Conservation (phyloP, 345 rosid species). For the Eucalyptus paniculata region DNA sequence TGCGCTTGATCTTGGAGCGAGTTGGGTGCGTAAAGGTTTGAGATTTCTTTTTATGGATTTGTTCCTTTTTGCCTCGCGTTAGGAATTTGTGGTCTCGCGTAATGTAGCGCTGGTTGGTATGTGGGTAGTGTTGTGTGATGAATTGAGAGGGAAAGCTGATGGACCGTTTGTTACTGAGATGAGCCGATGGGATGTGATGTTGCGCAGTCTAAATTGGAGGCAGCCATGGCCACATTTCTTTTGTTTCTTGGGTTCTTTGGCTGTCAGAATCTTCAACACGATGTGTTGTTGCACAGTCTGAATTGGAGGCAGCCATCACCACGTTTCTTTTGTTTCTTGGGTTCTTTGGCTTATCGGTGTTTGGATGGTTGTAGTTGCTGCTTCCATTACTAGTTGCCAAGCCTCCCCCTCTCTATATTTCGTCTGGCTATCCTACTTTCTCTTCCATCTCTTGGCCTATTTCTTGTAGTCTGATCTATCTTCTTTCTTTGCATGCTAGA, state of each 20-base stretch:
- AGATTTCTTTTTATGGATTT: background rate
- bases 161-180: background rate
- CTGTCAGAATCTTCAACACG: background rate
- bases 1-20: background rate
- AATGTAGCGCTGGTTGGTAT: background rate
- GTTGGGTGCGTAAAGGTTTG: background rate
- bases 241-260: background rate
- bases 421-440: background rate
- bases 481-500: background rate
- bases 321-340: background rate
- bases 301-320: background rate
- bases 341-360: background rate
- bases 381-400: background rate
- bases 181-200: background rate
- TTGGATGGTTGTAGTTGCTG: background rate
- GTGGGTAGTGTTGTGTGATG: background rate
- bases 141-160: background rate
- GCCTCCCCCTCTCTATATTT: background rate
- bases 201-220: background rate
- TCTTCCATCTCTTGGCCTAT: background rate
- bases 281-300: background rate
- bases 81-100: background rate
- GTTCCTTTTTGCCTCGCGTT: background rate
- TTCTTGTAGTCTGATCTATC: background rate
- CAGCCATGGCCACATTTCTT: background rate